These are phyloP conservation scores for Bolboschoenus planiculmis DNA, from an alignment of 176 grass and related monocot species.

Conservation along the genomic window DNA sequence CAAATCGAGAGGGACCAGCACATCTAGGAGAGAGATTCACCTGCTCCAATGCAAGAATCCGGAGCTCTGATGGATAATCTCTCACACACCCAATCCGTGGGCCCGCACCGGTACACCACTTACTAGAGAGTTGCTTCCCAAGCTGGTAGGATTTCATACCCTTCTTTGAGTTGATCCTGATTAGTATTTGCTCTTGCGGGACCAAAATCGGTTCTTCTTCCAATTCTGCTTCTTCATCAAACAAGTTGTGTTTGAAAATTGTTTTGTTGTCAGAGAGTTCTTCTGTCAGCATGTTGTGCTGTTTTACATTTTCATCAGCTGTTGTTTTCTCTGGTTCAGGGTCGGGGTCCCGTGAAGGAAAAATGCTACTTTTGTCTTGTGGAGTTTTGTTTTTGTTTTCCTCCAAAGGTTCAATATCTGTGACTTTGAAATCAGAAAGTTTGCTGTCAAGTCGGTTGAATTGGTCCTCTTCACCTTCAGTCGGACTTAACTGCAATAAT, in stretches of 20 bases:
- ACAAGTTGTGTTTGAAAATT: conserved; percentile 3
- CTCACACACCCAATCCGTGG: conserved; percentile 79
- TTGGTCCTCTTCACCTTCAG: conserved; percentile 61
- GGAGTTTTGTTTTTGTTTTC: neutral
- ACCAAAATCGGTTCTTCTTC: conserved; percentile 24
- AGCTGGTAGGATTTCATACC: conserved; percentile 66
- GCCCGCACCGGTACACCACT: conserved; percentile 62
- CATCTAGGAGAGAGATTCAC: conserved; percentile 59
- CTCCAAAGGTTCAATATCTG: neutral
- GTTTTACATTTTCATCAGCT: neutral
- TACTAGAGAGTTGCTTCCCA: conserved; percentile 68
- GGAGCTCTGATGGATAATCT: conserved; percentile 83
- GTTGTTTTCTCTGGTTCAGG: neutral
- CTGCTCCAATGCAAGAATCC: conserved; percentile 63
- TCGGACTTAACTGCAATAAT: conserved; percentile 58
- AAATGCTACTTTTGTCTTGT: neutral
- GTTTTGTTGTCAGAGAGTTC: neutral
- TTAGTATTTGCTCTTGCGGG: conserved; percentile 54
- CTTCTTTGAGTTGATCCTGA: conserved; percentile 86
- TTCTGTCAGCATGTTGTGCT: neutral
- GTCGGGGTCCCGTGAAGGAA: neutral
- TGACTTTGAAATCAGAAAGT: conserved; percentile 21
- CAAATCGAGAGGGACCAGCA: neutral
- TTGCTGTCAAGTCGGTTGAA: conserved; percentile 33
- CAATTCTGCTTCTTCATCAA: conserved; percentile 22